phyloP scores from a whole-genome alignment of 2,329 filamentous ascomycete genomes.

The Sporothrix brasiliensis region DNA sequence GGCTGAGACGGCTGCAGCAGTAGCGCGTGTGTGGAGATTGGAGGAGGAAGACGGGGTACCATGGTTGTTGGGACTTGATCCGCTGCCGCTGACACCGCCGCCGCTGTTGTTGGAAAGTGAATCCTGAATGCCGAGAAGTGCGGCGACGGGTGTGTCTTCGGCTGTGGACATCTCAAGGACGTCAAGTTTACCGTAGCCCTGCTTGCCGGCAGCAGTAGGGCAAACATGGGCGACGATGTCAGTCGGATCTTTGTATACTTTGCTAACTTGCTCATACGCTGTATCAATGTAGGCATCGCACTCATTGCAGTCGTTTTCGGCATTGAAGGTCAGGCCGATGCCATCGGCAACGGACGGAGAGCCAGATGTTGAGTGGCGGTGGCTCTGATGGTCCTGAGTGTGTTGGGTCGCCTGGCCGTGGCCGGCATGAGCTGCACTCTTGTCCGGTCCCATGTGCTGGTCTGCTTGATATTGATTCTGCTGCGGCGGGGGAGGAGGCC shows the following conservation, averaged over 20 bases:
- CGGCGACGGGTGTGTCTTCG: constrained; percentile 41
- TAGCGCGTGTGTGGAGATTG: too few species aligned
- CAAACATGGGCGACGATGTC: constrained; percentile 31
- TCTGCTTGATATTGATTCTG: background rate
- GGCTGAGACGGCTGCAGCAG: background rate
- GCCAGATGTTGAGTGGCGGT: background rate
- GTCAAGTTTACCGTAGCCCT: constrained; percentile 38
- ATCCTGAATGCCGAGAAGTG: constrained; percentile 40
- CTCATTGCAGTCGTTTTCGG: background rate
- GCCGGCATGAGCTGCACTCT: background rate
- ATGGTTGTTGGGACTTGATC: background rate
- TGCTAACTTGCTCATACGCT: background rate
- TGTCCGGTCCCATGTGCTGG: background rate
- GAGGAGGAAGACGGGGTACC: background rate
- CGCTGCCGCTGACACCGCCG: background rate
- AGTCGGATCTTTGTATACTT: constrained; percentile 20
- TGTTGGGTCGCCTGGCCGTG: background rate
- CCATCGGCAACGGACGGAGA: background rate
- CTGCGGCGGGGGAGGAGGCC: background rate
- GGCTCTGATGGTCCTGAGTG: background rate
- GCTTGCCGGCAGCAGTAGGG: constrained; percentile 23
- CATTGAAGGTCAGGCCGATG: background rate
- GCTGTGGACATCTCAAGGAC: constrained; percentile 40
- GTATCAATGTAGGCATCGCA: background rate
- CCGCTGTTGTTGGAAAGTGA: constrained; percentile 33